phyloP scores from a whole-genome alignment of 106 monocot genomes.

The Xerophyta viscosa region DNA sequence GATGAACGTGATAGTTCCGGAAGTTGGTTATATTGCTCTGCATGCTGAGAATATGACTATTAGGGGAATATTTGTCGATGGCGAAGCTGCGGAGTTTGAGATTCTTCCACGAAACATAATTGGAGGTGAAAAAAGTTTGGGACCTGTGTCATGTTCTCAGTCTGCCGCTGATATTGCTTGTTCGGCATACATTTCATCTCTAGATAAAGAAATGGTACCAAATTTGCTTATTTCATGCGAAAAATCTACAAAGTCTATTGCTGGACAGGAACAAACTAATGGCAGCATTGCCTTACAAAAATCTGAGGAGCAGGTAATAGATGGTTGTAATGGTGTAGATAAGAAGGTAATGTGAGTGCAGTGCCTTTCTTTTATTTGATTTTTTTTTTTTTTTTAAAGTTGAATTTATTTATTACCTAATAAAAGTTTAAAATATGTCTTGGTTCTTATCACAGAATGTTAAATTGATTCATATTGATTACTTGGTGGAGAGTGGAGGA shows the following conservation, averaged over 20 bases:
- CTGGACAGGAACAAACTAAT: constrained; percentile 21
- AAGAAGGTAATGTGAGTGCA: constrained; percentile 25
- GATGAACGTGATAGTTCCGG: constrained; percentile 51
- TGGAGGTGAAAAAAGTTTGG: constrained; percentile 50
- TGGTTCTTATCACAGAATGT: constrained; percentile 69
- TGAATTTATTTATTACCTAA: no score
- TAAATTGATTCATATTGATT: constrained; percentile 64
- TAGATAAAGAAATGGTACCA: constrained; percentile 65
- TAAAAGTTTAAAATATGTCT: no score
- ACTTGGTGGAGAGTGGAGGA: constrained; percentile 53
- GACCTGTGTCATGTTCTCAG: constrained; percentile 54
- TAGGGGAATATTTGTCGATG: constrained; percentile 51
- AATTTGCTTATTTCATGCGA: constrained; percentile 70
- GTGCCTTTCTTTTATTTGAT: no score
- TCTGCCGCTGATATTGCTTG: constrained; percentile 83
- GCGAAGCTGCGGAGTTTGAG: constrained; percentile 62
- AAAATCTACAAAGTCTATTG: constrained; percentile 23
- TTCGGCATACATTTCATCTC: constrained; percentile 48
- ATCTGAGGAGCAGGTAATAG: constrained; percentile 30
- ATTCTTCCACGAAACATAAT: constrained; percentile 27
- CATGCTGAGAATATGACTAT: constrained; percentile 72
- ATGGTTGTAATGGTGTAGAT: constrained; percentile 38
- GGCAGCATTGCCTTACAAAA: constrained; percentile 19
- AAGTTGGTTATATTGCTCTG: constrained; percentile 59
- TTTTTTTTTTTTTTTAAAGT: no score